phyloP scores from a whole-genome alignment of 257 asterid genomes.

The Jacaranda mimosifolia region DNA sequence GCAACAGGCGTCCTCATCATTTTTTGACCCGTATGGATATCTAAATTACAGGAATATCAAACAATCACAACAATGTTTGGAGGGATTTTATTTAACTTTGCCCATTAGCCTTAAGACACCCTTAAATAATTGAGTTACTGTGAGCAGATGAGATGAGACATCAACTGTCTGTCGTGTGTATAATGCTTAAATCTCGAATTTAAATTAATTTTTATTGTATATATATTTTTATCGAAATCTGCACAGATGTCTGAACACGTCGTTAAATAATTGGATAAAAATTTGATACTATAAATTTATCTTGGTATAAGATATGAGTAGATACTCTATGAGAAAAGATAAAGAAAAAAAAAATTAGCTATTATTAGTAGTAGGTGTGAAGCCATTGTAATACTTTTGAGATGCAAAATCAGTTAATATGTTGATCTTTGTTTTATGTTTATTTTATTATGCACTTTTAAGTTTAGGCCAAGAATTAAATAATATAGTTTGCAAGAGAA shows the following conservation, averaged over 20 bases:
- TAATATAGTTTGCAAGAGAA: slow-evolving; percentile 23
- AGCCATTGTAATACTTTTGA: slow-evolving; percentile 40
- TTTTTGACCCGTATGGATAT: slow-evolving; percentile 27
- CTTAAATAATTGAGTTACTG: background rate
- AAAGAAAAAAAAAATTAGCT: background rate
- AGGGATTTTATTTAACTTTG: slow-evolving; percentile 17
- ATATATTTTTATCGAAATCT: too few relatives aligned
- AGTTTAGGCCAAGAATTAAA: slow-evolving; percentile 22
- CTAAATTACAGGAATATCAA: slow-evolving; percentile 1
- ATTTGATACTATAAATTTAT: too few relatives aligned
- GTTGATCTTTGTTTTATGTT: slow-evolving; percentile 25
- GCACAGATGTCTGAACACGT: too few relatives aligned
- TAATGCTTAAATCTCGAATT: too few relatives aligned
- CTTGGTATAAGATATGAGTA: background rate
- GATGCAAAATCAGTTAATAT: slow-evolving; percentile 37
- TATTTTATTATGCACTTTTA: slow-evolving; percentile 30
- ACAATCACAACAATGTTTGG: slow-evolving; percentile 22
- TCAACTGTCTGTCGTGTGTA: background rate
- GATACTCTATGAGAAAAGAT: background rate
- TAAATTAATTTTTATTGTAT: too few relatives aligned
- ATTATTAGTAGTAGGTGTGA: background rate
- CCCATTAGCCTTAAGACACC: slow-evolving; percentile 17
- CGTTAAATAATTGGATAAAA: too few relatives aligned
- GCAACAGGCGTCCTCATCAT: slow-evolving; percentile 24
- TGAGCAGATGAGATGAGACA: background rate